Evolutionary conservation across 2,329 filamentous ascomycete genomes (phyloP).

Genomic region (Colletotrichum sp.): DNA sequence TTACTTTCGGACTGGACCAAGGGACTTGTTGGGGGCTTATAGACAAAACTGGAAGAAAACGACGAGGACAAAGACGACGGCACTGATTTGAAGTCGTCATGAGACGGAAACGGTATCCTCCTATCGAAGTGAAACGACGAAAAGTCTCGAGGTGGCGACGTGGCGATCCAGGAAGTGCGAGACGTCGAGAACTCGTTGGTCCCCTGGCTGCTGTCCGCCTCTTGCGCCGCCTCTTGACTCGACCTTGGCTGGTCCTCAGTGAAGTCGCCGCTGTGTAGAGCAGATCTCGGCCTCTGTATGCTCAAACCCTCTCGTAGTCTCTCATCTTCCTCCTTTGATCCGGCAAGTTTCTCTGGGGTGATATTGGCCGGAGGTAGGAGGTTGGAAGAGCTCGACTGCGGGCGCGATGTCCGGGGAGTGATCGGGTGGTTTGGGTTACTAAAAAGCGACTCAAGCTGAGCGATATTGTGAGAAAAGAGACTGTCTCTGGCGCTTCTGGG

Average conservation of each 20-base stretch:
- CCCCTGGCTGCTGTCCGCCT: neutral
- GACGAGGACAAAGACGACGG: conserved; percentile 73
- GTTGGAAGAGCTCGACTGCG: conserved; percentile 38
- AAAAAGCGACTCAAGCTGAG: conserved; percentile 41
- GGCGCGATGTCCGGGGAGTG: conserved; percentile 39
- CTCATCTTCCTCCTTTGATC: conserved; percentile 35
- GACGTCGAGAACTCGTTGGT: conserved; percentile 15
- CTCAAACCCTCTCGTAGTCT: conserved; percentile 59
- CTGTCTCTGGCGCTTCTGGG: neutral
- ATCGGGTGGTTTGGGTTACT: conserved; percentile 34
- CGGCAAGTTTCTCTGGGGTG: conserved; percentile 46
- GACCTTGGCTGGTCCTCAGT: conserved; percentile 39
- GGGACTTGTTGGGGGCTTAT: conserved; percentile 90
- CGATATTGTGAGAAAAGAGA: neutral
- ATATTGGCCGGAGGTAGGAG: conserved; percentile 53
- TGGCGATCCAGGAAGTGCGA: conserved; percentile 52
- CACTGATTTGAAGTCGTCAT: conserved; percentile 44
- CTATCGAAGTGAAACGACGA: conserved; percentile 48
- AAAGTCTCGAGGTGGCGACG: conserved; percentile 60
- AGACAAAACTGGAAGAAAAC: conserved; percentile 78
- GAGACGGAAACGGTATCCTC: conserved; percentile 31
- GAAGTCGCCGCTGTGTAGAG: conserved; percentile 71
- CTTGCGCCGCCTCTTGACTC: neutral
- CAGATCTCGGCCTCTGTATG: conserved; percentile 84
- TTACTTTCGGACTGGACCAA: conserved; percentile 89